A percentile compares a stretch with the other conserved stretches of the same genome.
Conservation (phyloP, 768 basidiomycete genomes). For the Podaxis rugospora region DNA sequence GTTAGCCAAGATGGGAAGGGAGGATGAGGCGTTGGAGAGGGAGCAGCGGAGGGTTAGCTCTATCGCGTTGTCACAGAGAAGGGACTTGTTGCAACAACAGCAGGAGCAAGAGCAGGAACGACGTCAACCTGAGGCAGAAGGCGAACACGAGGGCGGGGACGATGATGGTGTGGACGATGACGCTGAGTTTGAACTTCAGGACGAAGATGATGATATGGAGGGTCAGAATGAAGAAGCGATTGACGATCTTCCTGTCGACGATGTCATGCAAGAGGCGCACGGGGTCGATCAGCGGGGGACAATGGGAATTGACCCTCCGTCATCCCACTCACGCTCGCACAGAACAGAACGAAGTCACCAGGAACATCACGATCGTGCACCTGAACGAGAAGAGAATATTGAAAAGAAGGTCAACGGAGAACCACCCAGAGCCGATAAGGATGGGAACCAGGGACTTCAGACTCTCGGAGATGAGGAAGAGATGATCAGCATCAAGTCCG, state of each 20-base stretch:
- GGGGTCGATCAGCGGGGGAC: not conserved
- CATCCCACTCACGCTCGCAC: not conserved
- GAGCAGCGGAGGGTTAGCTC: slow-evolving; percentile 30
- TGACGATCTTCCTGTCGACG: not conserved
- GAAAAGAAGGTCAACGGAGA: not conserved
- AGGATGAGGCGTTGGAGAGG: slow-evolving; percentile 29
- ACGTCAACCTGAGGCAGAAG: not conserved
- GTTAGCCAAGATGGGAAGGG: slow-evolving; percentile 29
- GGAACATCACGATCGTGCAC: not conserved
- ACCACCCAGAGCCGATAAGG: too few species aligned
- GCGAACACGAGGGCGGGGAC: not conserved
- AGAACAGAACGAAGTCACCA: not conserved
- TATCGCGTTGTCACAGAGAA: slow-evolving; percentile 14
- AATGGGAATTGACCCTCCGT: not conserved
- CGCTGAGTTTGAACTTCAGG: slow-evolving; percentile 5
- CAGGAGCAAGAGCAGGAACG: not conserved
- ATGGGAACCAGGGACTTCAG: too few species aligned
- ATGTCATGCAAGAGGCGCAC: not conserved
- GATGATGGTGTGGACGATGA: slow-evolving; percentile 4
- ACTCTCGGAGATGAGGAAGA: not conserved
- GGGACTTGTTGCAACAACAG: slow-evolving; percentile 5
- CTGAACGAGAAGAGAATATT: not conserved
- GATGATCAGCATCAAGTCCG: not conserved
- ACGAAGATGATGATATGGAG: not conserved
- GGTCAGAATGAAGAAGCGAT: not conserved